Evolutionary conservation across 345 rosid genomes (phyloP).

Genomic region (Murraya paniculata): DNA sequence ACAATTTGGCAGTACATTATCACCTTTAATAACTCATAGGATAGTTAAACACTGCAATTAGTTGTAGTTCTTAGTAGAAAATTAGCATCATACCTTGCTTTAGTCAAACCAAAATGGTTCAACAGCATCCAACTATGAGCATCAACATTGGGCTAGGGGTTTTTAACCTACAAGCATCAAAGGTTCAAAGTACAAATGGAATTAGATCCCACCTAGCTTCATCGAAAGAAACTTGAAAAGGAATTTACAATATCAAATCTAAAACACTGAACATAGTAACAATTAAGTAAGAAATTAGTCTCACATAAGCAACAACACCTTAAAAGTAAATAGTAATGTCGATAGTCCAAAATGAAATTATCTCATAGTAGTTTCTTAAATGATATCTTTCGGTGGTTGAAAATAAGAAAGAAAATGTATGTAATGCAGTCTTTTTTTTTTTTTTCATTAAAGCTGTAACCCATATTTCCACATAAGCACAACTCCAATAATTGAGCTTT

Average conservation of each 20-base stretch:
- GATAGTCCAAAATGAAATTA: too few species aligned
- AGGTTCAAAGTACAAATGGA: constrained; percentile 4
- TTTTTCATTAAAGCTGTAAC: background rate
- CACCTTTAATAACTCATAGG: background rate
- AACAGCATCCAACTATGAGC: constrained; percentile 96
- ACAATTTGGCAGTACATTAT: background rate
- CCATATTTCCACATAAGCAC: background rate
- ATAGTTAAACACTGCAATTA: background rate
- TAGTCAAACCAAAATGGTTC: constrained; percentile 84
- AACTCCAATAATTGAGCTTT: background rate
- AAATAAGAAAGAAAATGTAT: too few species aligned
- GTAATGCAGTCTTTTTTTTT: background rate
- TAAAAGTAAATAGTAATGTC: too few species aligned
- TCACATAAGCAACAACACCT: too few species aligned
- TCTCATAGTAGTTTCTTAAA: too few species aligned
- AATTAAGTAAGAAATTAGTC: too few species aligned
- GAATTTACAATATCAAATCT: background rate
- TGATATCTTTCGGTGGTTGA: too few species aligned
- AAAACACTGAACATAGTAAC: background rate
- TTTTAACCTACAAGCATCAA: constrained; percentile 66
- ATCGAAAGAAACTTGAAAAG: background rate
- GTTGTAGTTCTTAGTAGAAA: background rate
- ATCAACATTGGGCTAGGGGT: constrained; percentile 99
- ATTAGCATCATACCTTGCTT: constrained; percentile 66
- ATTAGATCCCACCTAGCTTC: background rate